A percentile compares a stretch with the other conserved stretches of the same genome.
phyloP scores from a whole-genome alignment of 352 stramenopile genomes.

The Saprolegnia parasitica region DNA sequence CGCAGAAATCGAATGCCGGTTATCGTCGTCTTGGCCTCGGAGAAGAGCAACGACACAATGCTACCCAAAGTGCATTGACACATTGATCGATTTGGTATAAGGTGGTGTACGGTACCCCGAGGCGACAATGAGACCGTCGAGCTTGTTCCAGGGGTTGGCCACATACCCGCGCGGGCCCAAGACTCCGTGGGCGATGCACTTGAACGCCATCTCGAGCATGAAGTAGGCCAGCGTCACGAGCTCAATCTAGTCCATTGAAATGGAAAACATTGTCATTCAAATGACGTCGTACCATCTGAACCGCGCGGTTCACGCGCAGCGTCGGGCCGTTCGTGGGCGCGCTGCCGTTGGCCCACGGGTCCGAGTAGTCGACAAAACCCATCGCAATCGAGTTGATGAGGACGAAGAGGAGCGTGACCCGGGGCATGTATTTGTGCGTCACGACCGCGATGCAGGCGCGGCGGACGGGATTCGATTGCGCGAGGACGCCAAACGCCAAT shows the following conservation, averaged over 20 bases:
- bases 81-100: not conserved
- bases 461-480: conserved; percentile 44
- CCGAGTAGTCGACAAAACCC: conserved; percentile 74
- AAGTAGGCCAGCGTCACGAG: conserved; percentile 40
- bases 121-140: conserved; percentile 90
- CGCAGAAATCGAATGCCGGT: conserved; percentile 73
- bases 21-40: not conserved
- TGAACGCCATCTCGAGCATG: conserved; percentile 78
- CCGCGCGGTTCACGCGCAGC: conserved; percentile 36
- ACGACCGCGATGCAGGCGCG: conserved; percentile 45
- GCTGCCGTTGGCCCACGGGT: conserved; percentile 52
- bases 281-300: conserved; percentile 1
- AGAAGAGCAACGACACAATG: not conserved
- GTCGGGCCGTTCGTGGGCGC: conserved; percentile 31
- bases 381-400: conserved; percentile 82
- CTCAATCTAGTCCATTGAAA: not conserved
- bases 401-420: conserved; percentile 79
- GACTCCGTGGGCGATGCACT: conserved; percentile 83
- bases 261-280: not conserved
- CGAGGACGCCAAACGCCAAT: conserved; percentile 32
- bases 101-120: conserved; percentile 50
- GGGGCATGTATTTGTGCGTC: conserved; percentile 63
- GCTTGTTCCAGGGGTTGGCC: conserved; percentile 86
- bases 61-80: not conserved
- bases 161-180: conserved; percentile 60